Conservation (phyloP, 495 filamentous ascomycete species). For the Penicillium subrubescens region DNA sequence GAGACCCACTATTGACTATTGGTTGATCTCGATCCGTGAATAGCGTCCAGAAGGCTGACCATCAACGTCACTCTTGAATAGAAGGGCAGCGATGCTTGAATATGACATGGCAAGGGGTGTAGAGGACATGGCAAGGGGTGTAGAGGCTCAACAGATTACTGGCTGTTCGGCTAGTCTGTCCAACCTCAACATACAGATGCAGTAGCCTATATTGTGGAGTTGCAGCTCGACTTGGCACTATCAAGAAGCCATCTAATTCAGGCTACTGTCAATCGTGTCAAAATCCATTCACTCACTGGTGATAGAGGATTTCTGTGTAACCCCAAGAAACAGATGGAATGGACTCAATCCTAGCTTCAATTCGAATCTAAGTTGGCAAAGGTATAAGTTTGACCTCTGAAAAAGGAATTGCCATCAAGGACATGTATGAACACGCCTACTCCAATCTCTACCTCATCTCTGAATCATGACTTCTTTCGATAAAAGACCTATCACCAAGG, state of each 20-base stretch:
- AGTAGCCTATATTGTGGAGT: neutral
- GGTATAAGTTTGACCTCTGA: neutral
- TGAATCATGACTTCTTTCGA: neutral
- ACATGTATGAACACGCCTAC: too few species aligned
- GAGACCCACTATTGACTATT: neutral
- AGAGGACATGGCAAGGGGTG: neutral
- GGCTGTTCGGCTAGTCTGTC: neutral
- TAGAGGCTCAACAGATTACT: neutral
- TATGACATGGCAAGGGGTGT: neutral
- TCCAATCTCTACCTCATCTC: neutral
- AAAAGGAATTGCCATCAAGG: neutral
- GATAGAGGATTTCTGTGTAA: neutral
- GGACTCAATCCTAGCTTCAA: neutral
- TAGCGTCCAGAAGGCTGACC: neutral
- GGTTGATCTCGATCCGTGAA: neutral
- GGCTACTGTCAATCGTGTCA: neutral
- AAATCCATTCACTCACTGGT: neutral
- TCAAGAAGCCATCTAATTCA: too few species aligned
- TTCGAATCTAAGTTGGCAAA: neutral
- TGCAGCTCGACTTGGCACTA: neutral
- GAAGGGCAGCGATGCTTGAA: neutral
- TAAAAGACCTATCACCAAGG: constrained; percentile 2
- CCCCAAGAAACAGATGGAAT: neutral
- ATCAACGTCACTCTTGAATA: neutral
- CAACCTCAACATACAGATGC: neutral